These are phyloP conservation scores for Pisolithus sp. DNA, from an alignment of 768 basidiomycete genomes.

Conservation along the genomic window DNA sequence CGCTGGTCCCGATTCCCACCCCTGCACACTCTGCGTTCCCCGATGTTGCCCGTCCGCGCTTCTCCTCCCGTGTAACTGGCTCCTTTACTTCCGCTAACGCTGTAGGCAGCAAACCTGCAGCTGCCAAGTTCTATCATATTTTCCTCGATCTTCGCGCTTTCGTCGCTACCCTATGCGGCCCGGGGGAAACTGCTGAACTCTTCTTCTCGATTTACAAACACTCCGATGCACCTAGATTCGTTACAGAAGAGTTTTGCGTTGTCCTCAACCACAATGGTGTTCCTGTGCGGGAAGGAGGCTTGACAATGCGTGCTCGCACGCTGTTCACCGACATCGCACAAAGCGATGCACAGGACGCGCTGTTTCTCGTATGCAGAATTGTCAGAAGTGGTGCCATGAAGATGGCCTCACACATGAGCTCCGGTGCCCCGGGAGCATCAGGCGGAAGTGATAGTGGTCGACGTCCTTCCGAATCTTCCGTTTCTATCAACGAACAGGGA, in stretches of 20 bases:
- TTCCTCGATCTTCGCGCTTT: constrained; percentile 89
- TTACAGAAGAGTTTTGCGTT: constrained; percentile 90
- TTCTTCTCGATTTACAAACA: constrained; percentile 92
- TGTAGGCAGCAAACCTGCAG: constrained; percentile 27
- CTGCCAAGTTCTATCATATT: constrained; percentile 80
- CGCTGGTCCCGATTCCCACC: constrained; percentile 45
- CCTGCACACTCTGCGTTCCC: constrained; percentile 70
- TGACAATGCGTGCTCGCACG: constrained; percentile 58
- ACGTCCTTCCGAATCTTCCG: constrained; percentile 49
- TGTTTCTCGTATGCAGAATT: constrained; percentile 88
- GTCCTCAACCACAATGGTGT: constrained; percentile 90
- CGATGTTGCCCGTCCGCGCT: constrained; percentile 33
- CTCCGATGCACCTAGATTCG: constrained; percentile 65
- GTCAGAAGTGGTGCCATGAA: constrained; percentile 85
- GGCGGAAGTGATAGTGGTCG: constrained; percentile 33
- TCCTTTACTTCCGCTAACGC: constrained; percentile 25
- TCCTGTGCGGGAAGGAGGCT: constrained; percentile 69
- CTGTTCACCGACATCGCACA: constrained; percentile 86
- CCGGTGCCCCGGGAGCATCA: constrained; percentile 31
- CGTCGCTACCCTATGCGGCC: constrained; percentile 81
- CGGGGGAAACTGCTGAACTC: constrained; percentile 90
- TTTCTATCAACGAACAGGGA: constrained; percentile 28
- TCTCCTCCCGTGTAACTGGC: constrained; percentile 29
- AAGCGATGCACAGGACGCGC: constrained; percentile 77
- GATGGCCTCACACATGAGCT: constrained; percentile 51